These are phyloP conservation scores for Scytalidium sp. DNA, from an alignment of 2,329 filamentous ascomycete species.

Conservation along the genomic window DNA sequence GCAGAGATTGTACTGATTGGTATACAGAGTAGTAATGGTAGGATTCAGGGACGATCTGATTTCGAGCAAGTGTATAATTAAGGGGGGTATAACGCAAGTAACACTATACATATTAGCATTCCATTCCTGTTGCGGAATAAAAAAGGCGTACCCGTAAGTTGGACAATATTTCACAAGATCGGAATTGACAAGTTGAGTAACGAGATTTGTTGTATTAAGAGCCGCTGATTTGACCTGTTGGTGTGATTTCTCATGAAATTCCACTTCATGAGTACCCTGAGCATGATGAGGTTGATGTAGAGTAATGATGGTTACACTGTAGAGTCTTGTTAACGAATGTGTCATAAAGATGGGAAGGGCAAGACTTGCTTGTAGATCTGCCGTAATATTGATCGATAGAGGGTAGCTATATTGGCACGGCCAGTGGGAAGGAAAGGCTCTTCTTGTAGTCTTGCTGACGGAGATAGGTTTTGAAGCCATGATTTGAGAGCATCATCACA, in stretches of 20 bases:
- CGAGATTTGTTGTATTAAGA: conserved; percentile 12
- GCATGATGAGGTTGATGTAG: conserved; percentile 2
- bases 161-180: conserved; percentile 15
- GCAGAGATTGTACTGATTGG: conserved; percentile 11
- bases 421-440: neutral
- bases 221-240: conserved; percentile 10
- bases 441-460: conserved; percentile 3
- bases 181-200: conserved; percentile 9
- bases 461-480: conserved; percentile 2
- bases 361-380: conserved; percentile 1
- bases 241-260: neutral
- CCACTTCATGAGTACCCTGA: neutral
- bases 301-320: neutral
- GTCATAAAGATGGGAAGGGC: neutral
- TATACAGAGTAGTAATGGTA: neutral
- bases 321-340: conserved; percentile 1
- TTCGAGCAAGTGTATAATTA: conserved; percentile 16
- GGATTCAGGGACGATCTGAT: conserved; percentile 4
- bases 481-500: conserved; percentile 12
- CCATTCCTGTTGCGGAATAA: neutral
- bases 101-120: conserved; percentile 10
- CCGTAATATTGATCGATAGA: neutral
- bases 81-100: conserved; percentile 11
- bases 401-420: neutral
- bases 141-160: conserved; percentile 12